phyloP scores from a whole-genome alignment of 2,329 filamentous ascomycete genomes.

The Fusarium compactum region DNA sequence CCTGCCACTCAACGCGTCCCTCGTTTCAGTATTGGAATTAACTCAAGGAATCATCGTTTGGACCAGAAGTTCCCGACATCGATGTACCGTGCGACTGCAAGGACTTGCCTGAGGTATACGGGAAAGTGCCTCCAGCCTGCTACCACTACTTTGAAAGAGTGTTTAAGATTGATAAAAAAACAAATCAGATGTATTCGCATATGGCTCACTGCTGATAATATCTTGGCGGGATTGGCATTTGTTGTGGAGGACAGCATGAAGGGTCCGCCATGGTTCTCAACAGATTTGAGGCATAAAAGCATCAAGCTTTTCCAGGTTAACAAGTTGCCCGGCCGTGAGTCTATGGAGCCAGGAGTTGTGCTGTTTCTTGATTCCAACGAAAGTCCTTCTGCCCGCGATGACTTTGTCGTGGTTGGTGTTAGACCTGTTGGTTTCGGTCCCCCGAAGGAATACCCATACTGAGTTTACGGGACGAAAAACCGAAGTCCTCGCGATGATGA shows the following conservation, averaged over 20 bases:
- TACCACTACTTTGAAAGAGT: not conserved
- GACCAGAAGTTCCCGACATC: not conserved
- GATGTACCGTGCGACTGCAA: not conserved
- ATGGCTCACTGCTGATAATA: not conserved
- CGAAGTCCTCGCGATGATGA: fast-evolving
- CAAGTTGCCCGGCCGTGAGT: not conserved
- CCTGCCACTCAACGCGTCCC: no score
- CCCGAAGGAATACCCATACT: no score
- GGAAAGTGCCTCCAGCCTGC: no score
- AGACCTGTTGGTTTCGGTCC: not conserved
- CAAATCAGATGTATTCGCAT: no score
- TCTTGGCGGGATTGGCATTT: not conserved
- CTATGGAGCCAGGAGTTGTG: not conserved
- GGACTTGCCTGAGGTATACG: not conserved
- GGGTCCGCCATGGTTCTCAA: not conserved
- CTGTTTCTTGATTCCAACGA: not conserved
- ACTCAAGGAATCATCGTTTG: not conserved
- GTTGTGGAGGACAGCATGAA: no score
- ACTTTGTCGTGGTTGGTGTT: not conserved
- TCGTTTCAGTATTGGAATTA: not conserved
- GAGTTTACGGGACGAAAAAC: no score
- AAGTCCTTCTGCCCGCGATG: not conserved
- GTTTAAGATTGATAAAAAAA: no score
- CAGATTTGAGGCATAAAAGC: not conserved
- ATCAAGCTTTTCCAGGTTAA: not conserved